These are phyloP conservation scores for Solanum commersonii DNA, from an alignment of 257 asterid species.

Conservation along the genomic window DNA sequence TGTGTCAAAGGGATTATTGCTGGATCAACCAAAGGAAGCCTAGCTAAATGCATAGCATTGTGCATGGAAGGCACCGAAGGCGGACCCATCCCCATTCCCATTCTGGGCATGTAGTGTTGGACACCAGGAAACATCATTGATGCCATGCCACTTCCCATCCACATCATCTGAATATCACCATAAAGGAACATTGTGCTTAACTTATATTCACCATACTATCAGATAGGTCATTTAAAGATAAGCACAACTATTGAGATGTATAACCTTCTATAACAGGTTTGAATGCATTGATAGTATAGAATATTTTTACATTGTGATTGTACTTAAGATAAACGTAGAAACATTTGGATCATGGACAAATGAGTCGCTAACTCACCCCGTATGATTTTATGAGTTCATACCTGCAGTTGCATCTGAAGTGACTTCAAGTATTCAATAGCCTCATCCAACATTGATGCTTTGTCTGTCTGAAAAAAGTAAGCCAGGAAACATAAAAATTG, in stretches of 20 bases:
- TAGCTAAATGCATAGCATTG: constrained; percentile 46
- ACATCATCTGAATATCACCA: constrained; percentile 45
- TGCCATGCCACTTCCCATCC: constrained; percentile 88
- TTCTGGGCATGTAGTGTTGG: constrained; percentile 63
- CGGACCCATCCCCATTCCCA: constrained; percentile 57
- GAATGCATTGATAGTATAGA: neutral
- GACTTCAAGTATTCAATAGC: constrained; percentile 90
- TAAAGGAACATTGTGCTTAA: neutral
- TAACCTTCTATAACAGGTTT: neutral
- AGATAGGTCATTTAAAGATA: neutral
- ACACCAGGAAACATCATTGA: constrained; percentile 63
- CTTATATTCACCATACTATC: neutral
- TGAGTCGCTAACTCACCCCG: neutral
- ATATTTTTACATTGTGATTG: neutral
- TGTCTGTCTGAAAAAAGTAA: constrained; percentile 44
- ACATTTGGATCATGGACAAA: neutral
- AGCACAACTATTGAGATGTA: neutral
- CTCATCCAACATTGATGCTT: constrained; percentile 86
- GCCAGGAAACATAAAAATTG: neutral
- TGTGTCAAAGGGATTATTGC: constrained; percentile 10
- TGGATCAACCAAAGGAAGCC: constrained; percentile 41
- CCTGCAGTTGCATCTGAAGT: constrained; percentile 82
- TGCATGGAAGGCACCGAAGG: constrained; percentile 38
- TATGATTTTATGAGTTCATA: constrained; percentile 9
- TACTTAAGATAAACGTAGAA: neutral